Evolutionary conservation across 257 asterid species (phyloP).

Genomic region (Handroanthus guayacan): DNA sequence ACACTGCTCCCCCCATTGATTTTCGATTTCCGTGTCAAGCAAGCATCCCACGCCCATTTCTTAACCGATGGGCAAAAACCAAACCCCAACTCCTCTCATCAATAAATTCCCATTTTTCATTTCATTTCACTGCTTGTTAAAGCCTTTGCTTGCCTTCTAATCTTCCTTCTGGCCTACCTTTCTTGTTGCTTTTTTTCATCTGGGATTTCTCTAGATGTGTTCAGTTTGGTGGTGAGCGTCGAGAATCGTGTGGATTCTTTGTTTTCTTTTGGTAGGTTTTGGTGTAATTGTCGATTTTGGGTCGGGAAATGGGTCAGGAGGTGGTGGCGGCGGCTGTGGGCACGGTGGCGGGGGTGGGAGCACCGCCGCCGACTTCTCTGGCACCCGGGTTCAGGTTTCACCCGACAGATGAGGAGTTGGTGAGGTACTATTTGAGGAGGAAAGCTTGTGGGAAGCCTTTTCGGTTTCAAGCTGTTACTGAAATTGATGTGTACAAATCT

Average conservation of each 20-base stretch:
- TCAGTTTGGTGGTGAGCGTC: conserved; percentile 38
- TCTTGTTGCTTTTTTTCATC: conserved; percentile 9
- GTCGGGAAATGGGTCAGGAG: conserved; percentile 61
- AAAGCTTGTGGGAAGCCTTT: conserved; percentile 86
- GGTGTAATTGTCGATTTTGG: conserved; percentile 5
- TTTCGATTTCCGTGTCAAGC: conserved; percentile 99
- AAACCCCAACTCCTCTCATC: conserved; percentile 37
- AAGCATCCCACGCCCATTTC: conserved; percentile 62
- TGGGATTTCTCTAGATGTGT: conserved; percentile 31
- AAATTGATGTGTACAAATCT: conserved; percentile 96
- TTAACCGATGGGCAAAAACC: conserved; percentile 65
- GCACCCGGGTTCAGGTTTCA: conserved; percentile 98
- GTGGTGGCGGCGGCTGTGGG: conserved; percentile 41
- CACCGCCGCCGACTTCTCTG: conserved; percentile 72
- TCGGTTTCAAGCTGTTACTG: conserved; percentile 84
- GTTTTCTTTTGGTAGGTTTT: conserved; percentile 15
- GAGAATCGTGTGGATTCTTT: conserved; percentile 16
- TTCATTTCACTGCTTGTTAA: conserved; percentile 22
- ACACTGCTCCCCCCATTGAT: conserved; percentile 41
- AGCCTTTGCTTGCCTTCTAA: conserved; percentile 71
- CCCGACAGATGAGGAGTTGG: conserved; percentile 96
- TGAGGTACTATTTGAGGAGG: conserved; percentile 82
- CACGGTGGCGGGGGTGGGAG: conserved; percentile 45
- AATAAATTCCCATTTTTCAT: conserved; percentile 31
- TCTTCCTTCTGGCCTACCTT: conserved; percentile 51